Evolutionary conservation across 2,329 filamentous ascomycete species (phyloP).

Genomic region (Didymella exigua): DNA sequence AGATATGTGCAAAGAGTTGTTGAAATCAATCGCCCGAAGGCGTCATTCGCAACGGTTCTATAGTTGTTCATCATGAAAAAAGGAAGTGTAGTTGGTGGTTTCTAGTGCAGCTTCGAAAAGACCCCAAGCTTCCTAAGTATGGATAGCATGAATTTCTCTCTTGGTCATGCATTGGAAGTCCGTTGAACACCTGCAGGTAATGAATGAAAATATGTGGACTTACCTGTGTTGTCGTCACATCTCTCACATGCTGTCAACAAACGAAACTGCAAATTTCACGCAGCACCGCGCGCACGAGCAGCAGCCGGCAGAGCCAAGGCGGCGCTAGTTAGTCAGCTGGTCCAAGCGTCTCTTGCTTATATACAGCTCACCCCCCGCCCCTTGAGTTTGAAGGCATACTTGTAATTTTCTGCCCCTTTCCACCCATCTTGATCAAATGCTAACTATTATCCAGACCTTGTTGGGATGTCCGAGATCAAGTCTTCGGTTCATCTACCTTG

Average conservation of each 20-base stretch:
- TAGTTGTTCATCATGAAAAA: slow-evolving; percentile 40
- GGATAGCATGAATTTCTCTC: no score
- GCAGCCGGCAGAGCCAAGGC: not conserved
- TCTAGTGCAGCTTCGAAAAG: not conserved
- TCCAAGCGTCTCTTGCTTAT: not conserved
- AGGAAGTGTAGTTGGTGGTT: not conserved
- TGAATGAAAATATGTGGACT: not conserved
- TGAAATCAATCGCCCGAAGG: slow-evolving; percentile 60
- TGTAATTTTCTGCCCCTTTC: not conserved
- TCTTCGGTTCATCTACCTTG: slow-evolving; percentile 33
- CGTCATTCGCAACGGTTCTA: slow-evolving; percentile 75
- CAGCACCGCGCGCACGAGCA: not conserved
- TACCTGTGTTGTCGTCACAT: slow-evolving; percentile 20
- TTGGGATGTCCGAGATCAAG: slow-evolving; percentile 40
- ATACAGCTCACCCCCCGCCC: not conserved
- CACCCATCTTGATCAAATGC: not conserved
- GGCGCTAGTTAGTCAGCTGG: not conserved
- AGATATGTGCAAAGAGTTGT: slow-evolving; percentile 45
- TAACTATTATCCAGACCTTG: slow-evolving; percentile 27
- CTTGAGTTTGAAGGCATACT: slow-evolving; percentile 19
- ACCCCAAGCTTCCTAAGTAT: no score
- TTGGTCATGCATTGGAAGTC: not conserved
- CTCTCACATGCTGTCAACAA: not conserved
- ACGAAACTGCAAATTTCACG: slow-evolving; percentile 10
- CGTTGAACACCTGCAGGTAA: not conserved